phyloP scores from a whole-genome alignment of 176 grass and related monocot species.

The Cenchrus americanus region DNA sequence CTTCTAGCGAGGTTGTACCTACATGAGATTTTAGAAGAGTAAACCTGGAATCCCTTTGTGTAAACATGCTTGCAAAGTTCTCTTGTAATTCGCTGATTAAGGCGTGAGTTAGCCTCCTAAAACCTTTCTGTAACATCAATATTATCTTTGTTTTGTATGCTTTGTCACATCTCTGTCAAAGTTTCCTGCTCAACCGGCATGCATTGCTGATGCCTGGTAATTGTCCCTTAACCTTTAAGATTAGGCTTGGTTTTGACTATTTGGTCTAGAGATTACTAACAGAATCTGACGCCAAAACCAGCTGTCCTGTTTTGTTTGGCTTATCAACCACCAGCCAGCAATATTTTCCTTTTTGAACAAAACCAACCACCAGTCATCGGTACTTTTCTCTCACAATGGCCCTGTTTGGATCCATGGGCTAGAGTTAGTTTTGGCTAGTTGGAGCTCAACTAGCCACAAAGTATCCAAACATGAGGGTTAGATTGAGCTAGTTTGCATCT shows the following conservation, averaged over 20 bases:
- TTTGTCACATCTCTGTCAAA: neutral
- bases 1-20: slow-evolving; percentile 59
- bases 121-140: slow-evolving; percentile 32
- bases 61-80: slow-evolving; percentile 14
- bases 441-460: no score
- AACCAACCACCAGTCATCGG: no score
- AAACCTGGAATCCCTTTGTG: neutral
- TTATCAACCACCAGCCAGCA: no score
- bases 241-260: neutral
- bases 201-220: neutral
- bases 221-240: neutral
- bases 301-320: no score
- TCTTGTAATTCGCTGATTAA: slow-evolving; percentile 27
- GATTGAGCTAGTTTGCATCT: no score
- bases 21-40: slow-evolving; percentile 50
- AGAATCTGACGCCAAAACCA: slow-evolving; percentile 2
- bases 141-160: neutral
- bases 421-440: no score
- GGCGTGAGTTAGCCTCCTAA: neutral
- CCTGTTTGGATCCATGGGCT: no score
- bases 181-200: neutral
- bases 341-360: no score
- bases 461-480: no score
- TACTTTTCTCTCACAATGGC: no score
- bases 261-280: neutral